phyloP scores from a whole-genome alignment of 202 grass and related monocot species.

The Setaria italica region DNA sequence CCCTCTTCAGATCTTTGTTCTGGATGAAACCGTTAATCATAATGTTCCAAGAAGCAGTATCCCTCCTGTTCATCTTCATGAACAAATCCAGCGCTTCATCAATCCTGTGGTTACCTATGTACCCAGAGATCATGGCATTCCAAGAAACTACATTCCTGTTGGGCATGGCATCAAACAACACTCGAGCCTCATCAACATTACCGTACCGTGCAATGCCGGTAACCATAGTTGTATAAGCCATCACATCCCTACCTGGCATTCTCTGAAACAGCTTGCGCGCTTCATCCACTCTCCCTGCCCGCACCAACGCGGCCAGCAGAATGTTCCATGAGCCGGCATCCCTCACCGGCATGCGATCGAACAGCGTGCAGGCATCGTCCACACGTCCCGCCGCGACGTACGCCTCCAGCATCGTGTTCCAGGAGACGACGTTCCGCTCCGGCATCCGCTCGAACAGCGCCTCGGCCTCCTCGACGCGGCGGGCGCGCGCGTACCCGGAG shows the following conservation, averaged over 20 bases:
- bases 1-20: conserved; percentile 58
- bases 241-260: conserved; percentile 67
- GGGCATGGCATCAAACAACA: conserved; percentile 68
- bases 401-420: conserved; percentile 83
- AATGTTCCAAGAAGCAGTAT: conserved; percentile 72
- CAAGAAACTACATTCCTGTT: conserved; percentile 83
- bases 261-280: conserved; percentile 55
- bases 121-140: conserved; percentile 88
- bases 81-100: conserved; percentile 65
- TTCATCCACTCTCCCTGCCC: conserved; percentile 50
- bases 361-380: conserved; percentile 50
- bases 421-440: conserved; percentile 68
- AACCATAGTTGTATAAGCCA: conserved; percentile 78
- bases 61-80: conserved; percentile 60
- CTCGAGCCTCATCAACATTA: conserved; percentile 61
- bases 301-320: conserved; percentile 56
- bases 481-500: conserved; percentile 60
- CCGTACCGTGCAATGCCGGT: conserved; percentile 52
- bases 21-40: conserved; percentile 82
- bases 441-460: conserved; percentile 70
- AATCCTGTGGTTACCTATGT: conserved; percentile 57
- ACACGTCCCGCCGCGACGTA: conserved; percentile 47
- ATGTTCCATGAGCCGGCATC: conserved; percentile 78
- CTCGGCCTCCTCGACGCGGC: conserved; percentile 57
- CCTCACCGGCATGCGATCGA: conserved; percentile 63